A percentile compares a stretch with the other conserved stretches of the same genome.
These are phyloP conservation scores for Pseudopyricularia javanii DNA, from an alignment of 2,329 filamentous ascomycete genomes.

Conservation along the genomic window DNA sequence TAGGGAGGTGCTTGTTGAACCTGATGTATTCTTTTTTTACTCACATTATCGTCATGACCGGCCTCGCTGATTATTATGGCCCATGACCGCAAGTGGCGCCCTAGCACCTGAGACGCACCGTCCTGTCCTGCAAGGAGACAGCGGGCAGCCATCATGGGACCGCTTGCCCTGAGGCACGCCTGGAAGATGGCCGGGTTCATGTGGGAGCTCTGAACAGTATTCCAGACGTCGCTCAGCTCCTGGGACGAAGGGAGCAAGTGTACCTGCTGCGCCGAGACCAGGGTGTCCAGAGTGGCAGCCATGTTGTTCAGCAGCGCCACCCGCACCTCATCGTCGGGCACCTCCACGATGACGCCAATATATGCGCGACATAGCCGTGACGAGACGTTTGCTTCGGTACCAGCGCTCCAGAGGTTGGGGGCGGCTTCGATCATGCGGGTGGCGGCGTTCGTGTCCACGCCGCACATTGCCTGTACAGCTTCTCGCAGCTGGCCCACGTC, in stretches of 20 bases:
- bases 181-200: constrained; percentile 37
- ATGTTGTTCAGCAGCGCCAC: constrained; percentile 34
- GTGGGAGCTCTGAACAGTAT: constrained; percentile 17
- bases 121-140: constrained; percentile 3
- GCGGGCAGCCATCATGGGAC: constrained; percentile 27
- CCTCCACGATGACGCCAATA: constrained; percentile 23
- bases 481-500: constrained; percentile 10
- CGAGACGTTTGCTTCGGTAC: constrained; percentile 12
- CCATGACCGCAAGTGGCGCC: constrained; percentile 23
- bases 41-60: constrained; percentile 33
- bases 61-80: constrained; percentile 36
- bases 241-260: constrained; percentile 35
- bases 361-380: constrained; percentile 28
- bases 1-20: neutral
- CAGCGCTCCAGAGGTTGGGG: constrained; percentile 14
- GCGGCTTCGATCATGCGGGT: constrained; percentile 26
- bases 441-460: constrained; percentile 25
- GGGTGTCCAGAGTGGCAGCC: constrained; percentile 27
- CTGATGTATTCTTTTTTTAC: constrained; percentile 5
- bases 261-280: constrained; percentile 16
- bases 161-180: constrained; percentile 35
- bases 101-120: neutral
- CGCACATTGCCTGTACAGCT: constrained; percentile 23
- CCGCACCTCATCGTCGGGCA: constrained; percentile 30
- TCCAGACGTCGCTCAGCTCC: constrained; percentile 24